Percentiles rank a stretch among this genome's conserved stretches.
These are phyloP conservation scores for Anthracocystis setariae DNA, from an alignment of 1,284 basidiomycete species.

Conservation along the genomic window DNA sequence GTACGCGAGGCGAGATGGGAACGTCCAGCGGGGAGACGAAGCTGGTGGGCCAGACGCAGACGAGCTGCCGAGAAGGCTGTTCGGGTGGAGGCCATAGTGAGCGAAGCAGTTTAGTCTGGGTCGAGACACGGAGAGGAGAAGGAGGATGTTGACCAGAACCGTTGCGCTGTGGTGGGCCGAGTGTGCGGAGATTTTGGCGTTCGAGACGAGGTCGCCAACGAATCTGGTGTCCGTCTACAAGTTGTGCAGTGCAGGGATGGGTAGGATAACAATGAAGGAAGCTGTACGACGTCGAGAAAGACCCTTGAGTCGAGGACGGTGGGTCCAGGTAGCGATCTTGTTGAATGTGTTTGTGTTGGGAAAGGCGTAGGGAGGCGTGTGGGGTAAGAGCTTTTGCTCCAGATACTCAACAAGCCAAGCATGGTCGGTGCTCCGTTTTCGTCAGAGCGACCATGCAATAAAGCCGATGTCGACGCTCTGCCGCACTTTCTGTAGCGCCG, in stretches of 20 bases:
- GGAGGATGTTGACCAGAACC: too few species aligned
- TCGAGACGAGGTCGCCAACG: too few species aligned
- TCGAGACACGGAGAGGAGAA: too few species aligned
- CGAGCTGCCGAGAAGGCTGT: constrained; percentile 6
- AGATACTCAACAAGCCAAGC: not conserved
- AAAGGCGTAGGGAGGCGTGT: not conserved
- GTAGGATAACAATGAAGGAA: not conserved
- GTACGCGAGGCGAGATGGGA: constrained; percentile 3
- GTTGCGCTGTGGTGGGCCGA: too few species aligned
- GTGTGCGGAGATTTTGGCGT: too few species aligned
- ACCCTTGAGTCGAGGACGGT: not conserved
- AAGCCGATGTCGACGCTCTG: constrained; percentile 5
- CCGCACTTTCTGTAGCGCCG: not conserved
- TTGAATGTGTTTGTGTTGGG: not conserved
- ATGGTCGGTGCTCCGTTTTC: constrained; percentile 9
- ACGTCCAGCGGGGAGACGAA: not conserved
- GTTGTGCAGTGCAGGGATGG: not conserved
- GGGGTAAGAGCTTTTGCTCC: constrained; percentile 1
- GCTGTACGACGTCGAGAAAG: not conserved
- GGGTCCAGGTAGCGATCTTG: not conserved
- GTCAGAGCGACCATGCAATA: not conserved
- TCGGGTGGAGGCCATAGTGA: constrained; percentile 19
- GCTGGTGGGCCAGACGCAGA: constrained; percentile 11
- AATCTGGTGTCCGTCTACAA: too few species aligned
- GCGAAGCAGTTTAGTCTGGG: too few species aligned